Base-by-base conservation (phyloP, 2,329 filamentous ascomycete species). In the Alternaria sp. region DNA sequence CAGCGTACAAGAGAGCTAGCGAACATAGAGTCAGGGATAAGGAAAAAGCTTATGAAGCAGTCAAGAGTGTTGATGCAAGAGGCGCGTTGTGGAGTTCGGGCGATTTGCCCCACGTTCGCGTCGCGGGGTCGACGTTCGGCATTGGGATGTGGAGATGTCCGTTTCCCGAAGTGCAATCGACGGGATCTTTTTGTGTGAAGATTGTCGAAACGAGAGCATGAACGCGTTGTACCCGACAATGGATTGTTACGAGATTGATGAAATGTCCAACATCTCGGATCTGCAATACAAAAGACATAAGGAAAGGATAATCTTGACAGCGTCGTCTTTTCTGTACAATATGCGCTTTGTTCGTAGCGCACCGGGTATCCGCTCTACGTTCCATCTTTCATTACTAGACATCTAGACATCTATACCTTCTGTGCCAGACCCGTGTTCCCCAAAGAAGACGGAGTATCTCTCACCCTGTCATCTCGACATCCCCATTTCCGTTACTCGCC, bases 391-490 rank as follows among this genome's bases (percentile, higher is more conserved):
- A 41, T 41, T 18, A 41, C 40, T 25, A 43, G 16, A 25, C 6
- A 43, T 25, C 40, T 43, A 16, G 3, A 25, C 20, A 5, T 25
- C 12, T 25, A 43, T 9, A 43, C 10, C 5, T 11, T 20, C 10
- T n/a, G 3, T 3, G 7, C n/a, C 4, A 6, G n/a, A 40, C 38
- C 38, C 4, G 5, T 16, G 3, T 9, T n/a, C 38, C 9, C 4
- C 4, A 10, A 40, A 16, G 9, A 40, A 20, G 16, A 18, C 18
- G 4, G 18, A 40, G 32, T 12, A 16, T 36, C 12, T 14, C 10
- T 64, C 53, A 72, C 14, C 68, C 70, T 44, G 60, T 69, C 74
- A 77, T 77, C 4, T 56, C 62, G 25, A 73, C 72, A 55, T 77
- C 75, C n/a, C 69, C 71, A 52, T 73, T 69, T 7, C 16, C 34